Base-by-base conservation (phyloP, 352 stramenopile genomes). In the Globisporangium okanoganense region DNA sequence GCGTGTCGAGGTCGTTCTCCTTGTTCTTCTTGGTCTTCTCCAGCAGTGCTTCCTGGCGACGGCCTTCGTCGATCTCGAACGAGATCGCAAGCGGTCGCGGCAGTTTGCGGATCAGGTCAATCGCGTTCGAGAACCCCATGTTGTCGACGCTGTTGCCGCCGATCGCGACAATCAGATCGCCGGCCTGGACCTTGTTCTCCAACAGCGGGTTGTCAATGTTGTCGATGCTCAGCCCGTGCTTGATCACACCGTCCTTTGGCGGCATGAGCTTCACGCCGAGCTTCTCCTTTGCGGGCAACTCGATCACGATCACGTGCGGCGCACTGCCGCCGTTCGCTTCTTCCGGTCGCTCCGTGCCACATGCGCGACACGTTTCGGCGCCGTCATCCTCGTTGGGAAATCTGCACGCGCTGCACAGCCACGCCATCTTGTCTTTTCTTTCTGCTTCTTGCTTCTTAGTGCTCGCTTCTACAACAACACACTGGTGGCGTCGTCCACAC, bases 171-270 rank as follows among this genome's bases (percentile, higher is more conserved):
- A 95, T 95, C 27, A 92, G 58, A 68, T 95, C 85, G 41, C 85
- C 83, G 0, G 83, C 79, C 56, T 88, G 73, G 25, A 95, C 83
- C 62, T 93, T 95, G 67, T 85, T 82, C 50, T 92, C 82, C 53
- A 95, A 65, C 56, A 92, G 59, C 12, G 83, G 85, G 49, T 95
- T 95, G 69, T 95, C 87, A 36, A 95, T 91, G 61, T 91, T 95
- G 57, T 95, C 85, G 49, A 95, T 93, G 48, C 78, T 79, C 16
- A 95, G 52, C n/a, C 85, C 85, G 67, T 91, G 83, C 43, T 83
- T 61, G 55, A 95, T 93, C 48, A 94, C 85, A 49, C 83, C 85
- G 48, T 84, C 72, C 60, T 90, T 92, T 14, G 83, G 85, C 18
- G 85, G 83, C 83, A 88, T 90, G 57, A 92, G 83, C 69, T 92